These are phyloP conservation scores for Fusarium hainanense DNA, from an alignment of 2,329 filamentous ascomycete species.

Conservation along the genomic window DNA sequence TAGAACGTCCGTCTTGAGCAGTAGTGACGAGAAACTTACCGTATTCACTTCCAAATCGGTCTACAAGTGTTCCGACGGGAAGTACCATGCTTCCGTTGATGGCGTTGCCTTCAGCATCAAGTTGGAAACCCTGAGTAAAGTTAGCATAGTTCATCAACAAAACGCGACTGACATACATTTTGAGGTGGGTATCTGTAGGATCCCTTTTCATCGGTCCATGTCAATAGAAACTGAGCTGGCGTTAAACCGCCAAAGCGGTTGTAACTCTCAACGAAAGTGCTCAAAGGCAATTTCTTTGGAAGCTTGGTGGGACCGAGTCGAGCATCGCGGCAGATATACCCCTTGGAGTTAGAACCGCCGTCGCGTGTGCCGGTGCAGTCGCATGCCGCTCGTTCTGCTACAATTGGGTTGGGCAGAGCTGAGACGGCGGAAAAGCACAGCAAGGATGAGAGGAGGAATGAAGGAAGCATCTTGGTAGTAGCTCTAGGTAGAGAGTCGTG, in stretches of 20 bases:
- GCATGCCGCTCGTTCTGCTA: constrained; percentile 21
- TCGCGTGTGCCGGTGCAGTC: constrained; percentile 41
- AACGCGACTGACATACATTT: constrained; percentile 37
- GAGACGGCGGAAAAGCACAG: constrained; percentile 30
- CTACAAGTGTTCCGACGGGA: constrained; percentile 55
- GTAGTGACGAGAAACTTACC: constrained; percentile 43
- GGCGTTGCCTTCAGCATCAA: constrained; percentile 49
- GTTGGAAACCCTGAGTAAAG: constrained; percentile 49
- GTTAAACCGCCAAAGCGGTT: constrained; percentile 54
- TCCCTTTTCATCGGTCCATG: constrained; percentile 47
- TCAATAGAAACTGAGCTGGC: constrained; percentile 54
- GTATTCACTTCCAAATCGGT: constrained; percentile 60
- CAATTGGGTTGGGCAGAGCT: constrained; percentile 21
- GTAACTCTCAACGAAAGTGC: constrained; percentile 48
- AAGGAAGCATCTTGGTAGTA: constrained; percentile 23
- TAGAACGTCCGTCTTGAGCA: background rate
- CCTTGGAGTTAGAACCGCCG: constrained; percentile 18
- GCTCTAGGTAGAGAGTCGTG: fast-evolving
- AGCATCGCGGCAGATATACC: constrained; percentile 52
- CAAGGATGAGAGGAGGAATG: constrained; percentile 27
- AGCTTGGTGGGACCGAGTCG: constrained; percentile 52
- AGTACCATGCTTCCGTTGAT: constrained; percentile 58
- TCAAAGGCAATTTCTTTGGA: constrained; percentile 51
- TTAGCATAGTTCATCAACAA: background rate
- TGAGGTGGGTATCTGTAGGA: constrained; percentile 54